phyloP scores from a whole-genome alignment of 768 basidiomycete species.

The Candolleomyces eurysporus region DNA sequence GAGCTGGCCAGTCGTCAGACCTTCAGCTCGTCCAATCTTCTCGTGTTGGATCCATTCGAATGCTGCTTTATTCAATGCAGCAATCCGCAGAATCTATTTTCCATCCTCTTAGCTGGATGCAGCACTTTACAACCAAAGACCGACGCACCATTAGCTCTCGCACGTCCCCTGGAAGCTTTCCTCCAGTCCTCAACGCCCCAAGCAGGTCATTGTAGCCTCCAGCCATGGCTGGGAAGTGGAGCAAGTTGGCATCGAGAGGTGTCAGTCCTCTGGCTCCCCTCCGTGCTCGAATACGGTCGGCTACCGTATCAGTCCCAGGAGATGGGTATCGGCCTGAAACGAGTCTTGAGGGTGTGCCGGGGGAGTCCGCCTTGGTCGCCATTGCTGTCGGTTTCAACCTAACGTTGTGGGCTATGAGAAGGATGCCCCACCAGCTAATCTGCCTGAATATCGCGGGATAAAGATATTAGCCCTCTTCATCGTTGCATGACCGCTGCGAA shows the following conservation, averaged over 20 bases:
- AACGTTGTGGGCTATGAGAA: neutral
- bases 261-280: constrained; percentile 49
- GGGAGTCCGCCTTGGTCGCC: neutral
- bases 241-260: constrained; percentile 46
- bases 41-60: constrained; percentile 63
- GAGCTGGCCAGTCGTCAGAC: constrained; percentile 53
- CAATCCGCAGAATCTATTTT: constrained; percentile 46
- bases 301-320: constrained; percentile 40
- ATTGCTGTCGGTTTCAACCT: neutral
- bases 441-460: neutral
- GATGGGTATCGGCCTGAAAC: constrained; percentile 44
- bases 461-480: neutral
- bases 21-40: constrained; percentile 45
- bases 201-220: constrained; percentile 51
- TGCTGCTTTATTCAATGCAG: constrained; percentile 46
- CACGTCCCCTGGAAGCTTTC: constrained; percentile 44
- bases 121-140: neutral
- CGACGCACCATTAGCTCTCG: constrained; percentile 50
- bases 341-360: constrained; percentile 31
- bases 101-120: neutral
- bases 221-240: constrained; percentile 48
- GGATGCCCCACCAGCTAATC: neutral
- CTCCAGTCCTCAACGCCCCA: constrained; percentile 48
- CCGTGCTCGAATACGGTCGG: constrained; percentile 48
- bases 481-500: too few relatives aligned